Percentiles rank a stretch among this genome's conserved stretches.
These are phyloP conservation scores for Lipomyces lipofer DNA, from an alignment of 805 yeast genomes.

Conservation along the genomic window DNA sequence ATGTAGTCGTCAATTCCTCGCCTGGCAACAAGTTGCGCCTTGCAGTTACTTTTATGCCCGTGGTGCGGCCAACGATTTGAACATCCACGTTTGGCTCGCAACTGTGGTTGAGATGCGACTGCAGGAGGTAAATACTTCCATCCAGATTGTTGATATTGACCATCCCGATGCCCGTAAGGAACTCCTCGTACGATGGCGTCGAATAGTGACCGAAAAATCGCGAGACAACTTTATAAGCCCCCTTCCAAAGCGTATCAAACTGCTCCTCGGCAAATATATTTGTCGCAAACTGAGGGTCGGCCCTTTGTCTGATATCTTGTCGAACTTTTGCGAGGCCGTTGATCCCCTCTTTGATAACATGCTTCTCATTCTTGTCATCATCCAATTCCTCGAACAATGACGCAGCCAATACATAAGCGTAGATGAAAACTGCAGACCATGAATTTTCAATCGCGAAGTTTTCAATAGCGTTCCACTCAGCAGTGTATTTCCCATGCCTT, in stretches of 20 bases:
- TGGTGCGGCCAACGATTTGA: conserved; percentile 47
- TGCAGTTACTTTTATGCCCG: conserved; percentile 63
- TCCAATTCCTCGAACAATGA: not conserved
- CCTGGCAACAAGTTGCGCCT: conserved; percentile 57
- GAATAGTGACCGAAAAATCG: conserved; percentile 45
- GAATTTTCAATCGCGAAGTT: conserved; percentile 62
- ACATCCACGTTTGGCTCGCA: conserved; percentile 72
- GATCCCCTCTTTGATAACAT: conserved; percentile 46
- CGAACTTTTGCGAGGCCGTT: conserved; percentile 66
- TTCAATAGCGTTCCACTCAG: conserved; percentile 57
- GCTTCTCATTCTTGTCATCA: conserved; percentile 33
- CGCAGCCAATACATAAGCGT: conserved; percentile 51
- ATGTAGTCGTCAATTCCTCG: conserved; percentile 68
- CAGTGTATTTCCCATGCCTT: conserved; percentile 53
- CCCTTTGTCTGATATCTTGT: conserved; percentile 63
- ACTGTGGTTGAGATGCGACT: conserved; percentile 73
- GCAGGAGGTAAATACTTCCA: conserved; percentile 58
- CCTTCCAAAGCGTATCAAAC: conserved; percentile 58
- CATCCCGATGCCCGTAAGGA: conserved; percentile 63
- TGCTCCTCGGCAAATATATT: conserved; percentile 57
- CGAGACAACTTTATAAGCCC: conserved; percentile 54
- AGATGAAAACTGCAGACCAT: conserved; percentile 69
- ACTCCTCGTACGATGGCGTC: conserved; percentile 52
- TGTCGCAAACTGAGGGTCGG: conserved; percentile 49
- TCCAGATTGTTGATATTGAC: conserved; percentile 73